phyloP scores from a whole-genome alignment of 768 basidiomycete species.

The Rhodosporidiobolus odoratus region DNA sequence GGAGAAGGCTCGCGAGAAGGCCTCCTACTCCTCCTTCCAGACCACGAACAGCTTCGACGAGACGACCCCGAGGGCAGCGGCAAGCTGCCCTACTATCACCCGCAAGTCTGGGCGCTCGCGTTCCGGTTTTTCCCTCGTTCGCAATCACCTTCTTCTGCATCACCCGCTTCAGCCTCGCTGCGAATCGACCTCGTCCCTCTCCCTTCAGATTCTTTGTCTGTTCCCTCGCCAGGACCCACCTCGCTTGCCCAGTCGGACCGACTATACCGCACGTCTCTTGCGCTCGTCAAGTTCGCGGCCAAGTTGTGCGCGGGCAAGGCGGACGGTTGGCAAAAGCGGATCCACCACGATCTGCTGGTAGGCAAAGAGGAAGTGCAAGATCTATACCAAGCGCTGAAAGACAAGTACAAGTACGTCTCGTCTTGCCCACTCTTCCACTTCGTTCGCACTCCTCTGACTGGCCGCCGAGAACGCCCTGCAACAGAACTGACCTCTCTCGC shows the following conservation, averaged over 20 bases:
- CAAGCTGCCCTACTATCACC: slow-evolving; percentile 82
- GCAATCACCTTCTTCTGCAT: not conserved
- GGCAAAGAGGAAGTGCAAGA: slow-evolving; percentile 78
- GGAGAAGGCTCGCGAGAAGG: slow-evolving; percentile 15
- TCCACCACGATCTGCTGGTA: slow-evolving; percentile 71
- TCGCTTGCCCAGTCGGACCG: slow-evolving; percentile 48
- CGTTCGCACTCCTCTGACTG: not conserved
- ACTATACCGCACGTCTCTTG: slow-evolving; percentile 71
- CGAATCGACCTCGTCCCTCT: slow-evolving; percentile 28
- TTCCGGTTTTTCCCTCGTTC: slow-evolving; percentile 60
- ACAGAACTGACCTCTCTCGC: slow-evolving; percentile 18
- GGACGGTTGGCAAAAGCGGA: slow-evolving; percentile 75
- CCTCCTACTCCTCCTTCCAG: slow-evolving; percentile 47
- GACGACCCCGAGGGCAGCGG: slow-evolving; percentile 11
- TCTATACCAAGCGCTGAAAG: slow-evolving; percentile 77
- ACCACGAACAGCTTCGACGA: slow-evolving; percentile 46
- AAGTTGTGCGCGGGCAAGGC: slow-evolving; percentile 74
- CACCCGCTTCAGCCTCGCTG: not conserved
- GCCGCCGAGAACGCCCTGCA: not conserved
- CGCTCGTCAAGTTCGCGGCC: slow-evolving; percentile 73
- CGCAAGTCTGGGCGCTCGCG: slow-evolving; percentile 69
- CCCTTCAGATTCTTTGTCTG: not conserved
- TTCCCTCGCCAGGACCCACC: slow-evolving; percentile 1
- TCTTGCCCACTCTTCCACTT: not conserved
- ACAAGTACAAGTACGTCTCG: slow-evolving; percentile 61